Conservation (phyloP, 1,284 basidiomycete species). For the Microbotryum lychnidis-dioicae region DNA sequence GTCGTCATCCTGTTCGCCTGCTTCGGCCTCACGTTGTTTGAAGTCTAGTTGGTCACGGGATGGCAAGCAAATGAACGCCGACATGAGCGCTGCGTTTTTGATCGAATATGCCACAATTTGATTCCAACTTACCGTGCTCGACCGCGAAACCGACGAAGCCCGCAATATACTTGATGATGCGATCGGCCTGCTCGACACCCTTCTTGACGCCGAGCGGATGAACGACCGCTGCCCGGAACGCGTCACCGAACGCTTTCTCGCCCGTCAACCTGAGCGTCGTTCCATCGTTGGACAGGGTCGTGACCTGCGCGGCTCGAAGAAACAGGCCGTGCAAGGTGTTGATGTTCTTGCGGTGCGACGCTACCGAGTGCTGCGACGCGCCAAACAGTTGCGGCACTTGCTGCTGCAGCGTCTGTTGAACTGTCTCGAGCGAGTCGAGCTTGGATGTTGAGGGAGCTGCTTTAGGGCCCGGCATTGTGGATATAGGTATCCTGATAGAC, state of each 20-base stretch:
- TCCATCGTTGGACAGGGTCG: slow-evolving; percentile 49
- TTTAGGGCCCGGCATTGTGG: too few relatives aligned
- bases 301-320: slow-evolving; percentile 53
- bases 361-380: slow-evolving; percentile 70
- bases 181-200: slow-evolving; percentile 67
- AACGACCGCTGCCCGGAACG: slow-evolving; percentile 59
- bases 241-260: slow-evolving; percentile 69
- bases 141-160: slow-evolving; percentile 71
- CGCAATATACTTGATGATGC: slow-evolving; percentile 75
- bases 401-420: neutral
- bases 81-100: too few relatives aligned
- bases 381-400: slow-evolving; percentile 49
- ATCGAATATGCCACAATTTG: neutral
- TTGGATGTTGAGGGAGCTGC: too few relatives aligned
- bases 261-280: slow-evolving; percentile 58
- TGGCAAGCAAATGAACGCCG: too few relatives aligned
- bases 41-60: slow-evolving; percentile 9
- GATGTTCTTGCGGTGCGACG: slow-evolving; percentile 86
- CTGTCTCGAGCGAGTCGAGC: neutral
- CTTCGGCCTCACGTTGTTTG: slow-evolving; percentile 35
- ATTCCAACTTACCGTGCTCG: slow-evolving; percentile 55
- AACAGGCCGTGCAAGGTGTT: slow-evolving; percentile 80
- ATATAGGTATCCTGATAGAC: too few relatives aligned
- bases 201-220: slow-evolving; percentile 71
- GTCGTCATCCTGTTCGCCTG: slow-evolving; percentile 46